Conservation (phyloP, 179 eudicot genomes). For the Silene coronaria region DNA sequence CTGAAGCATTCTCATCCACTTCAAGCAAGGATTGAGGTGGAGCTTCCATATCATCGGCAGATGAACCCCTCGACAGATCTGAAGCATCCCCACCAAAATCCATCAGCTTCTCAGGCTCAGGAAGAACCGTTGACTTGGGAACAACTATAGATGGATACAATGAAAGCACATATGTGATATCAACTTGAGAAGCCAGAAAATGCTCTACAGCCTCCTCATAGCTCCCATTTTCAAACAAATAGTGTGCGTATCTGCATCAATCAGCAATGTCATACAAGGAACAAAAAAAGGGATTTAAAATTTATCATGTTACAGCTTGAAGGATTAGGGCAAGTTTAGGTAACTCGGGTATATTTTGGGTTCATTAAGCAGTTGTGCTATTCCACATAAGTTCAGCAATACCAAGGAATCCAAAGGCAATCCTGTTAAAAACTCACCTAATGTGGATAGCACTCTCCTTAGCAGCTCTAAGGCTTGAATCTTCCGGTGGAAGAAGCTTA, state of each 20-base stretch:
- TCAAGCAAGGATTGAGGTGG: conserved; percentile 44
- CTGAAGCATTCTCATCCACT: conserved; percentile 52
- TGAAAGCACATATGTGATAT: conserved; percentile 85
- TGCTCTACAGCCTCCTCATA: conserved; percentile 99
- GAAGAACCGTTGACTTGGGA: conserved; percentile 61
- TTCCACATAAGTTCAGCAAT: neutral
- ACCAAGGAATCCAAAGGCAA: neutral
- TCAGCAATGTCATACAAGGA: conserved; percentile 6
- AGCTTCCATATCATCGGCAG: conserved; percentile 83
- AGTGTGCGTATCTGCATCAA: conserved; percentile 76
- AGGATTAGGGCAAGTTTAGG: neutral
- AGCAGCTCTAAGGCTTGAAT: conserved; percentile 86
- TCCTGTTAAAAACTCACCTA: conserved; percentile 39
- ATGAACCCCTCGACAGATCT: conserved; percentile 68
- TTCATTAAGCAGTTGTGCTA: neutral
- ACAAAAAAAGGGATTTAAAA: neutral
- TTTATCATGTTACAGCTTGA: neutral
- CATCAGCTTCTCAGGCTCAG: conserved; percentile 71
- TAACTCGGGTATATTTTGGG: neutral
- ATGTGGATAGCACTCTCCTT: conserved; percentile 96
- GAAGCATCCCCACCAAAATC: conserved; percentile 62
- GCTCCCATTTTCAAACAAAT: conserved; percentile 88
- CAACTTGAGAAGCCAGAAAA: conserved; percentile 87
- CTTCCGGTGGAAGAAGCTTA: conserved; percentile 92
- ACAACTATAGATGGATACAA: conserved; percentile 74